A percentile compares a stretch with the other conserved stretches of the same genome.
Evolutionary conservation across 176 grass and related monocot genomes (phyloP).

Genomic region (Ananas comosus): DNA sequence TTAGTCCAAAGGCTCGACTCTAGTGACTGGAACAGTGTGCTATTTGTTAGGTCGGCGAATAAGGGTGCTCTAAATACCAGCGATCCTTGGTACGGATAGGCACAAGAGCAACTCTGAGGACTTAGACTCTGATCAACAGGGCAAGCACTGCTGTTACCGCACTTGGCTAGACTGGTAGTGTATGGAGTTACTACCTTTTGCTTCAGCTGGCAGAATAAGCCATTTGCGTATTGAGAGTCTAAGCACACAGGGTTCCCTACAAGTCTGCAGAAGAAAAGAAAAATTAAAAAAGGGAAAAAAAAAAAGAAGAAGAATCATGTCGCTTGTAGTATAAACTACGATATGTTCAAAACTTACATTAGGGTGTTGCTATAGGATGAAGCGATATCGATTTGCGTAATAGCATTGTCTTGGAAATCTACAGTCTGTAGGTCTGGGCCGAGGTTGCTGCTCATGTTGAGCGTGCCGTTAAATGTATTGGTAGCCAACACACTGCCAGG

Average conservation of each 20-base stretch:
- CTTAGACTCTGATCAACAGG: constrained; percentile 34
- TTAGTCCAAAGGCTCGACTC: constrained; percentile 42
- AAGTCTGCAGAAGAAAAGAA: constrained; percentile 31
- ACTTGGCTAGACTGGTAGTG: constrained; percentile 40
- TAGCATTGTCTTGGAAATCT: constrained; percentile 47
- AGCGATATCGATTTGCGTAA: not conserved
- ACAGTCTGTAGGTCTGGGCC: constrained; percentile 34
- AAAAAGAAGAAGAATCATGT: not conserved
- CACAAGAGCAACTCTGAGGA: constrained; percentile 52
- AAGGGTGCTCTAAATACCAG: constrained; percentile 46
- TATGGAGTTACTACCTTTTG: constrained; percentile 18
- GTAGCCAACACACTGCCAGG: constrained; percentile 38
- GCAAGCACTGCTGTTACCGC: constrained; percentile 29
- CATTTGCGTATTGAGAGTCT: constrained; percentile 14
- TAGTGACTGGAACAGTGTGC: constrained; percentile 28
- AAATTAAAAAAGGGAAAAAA: not conserved
- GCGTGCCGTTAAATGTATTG: constrained; percentile 30
- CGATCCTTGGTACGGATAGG: constrained; percentile 45
- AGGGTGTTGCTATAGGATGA: constrained; percentile 28
- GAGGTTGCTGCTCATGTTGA: constrained; percentile 28
- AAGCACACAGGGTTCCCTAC: constrained; percentile 57
- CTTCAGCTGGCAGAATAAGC: constrained; percentile 35
- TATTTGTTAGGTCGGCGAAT: constrained; percentile 38
- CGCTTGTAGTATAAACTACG: not conserved
- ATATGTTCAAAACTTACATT: constrained; percentile 29